Base-by-base conservation (phyloP, 164 flowering plant genomes). In the Tetrastigma voinierianum region DNA sequence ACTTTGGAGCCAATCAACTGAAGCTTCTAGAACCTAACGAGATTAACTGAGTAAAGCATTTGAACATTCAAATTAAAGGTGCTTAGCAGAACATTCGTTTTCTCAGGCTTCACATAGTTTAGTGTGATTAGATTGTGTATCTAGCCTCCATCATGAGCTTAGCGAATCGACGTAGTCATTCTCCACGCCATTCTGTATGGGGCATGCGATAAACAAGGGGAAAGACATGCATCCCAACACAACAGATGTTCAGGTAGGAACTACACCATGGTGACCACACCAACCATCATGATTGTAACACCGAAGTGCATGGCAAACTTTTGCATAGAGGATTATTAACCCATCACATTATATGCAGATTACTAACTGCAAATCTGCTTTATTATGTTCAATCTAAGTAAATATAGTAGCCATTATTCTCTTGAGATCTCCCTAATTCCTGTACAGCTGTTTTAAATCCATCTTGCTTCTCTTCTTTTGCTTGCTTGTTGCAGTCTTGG, bases 381-480 rank as follows among this genome's bases (percentile, higher is more conserved):
- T 54, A 54, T 54, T 65, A 1, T 40, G 18, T 17, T 44, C 2
- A 44, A 20, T 68, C 6, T 46, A 2, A 11, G 15, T 10, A 12
- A 25, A n/a, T 47, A 18, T 48, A 11, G 67, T 18, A 74, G 87
- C 87, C 85, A 83, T 81, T 81, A 79, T 81, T 61, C 75, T 79
- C 83, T 81, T 78, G 87, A 81, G 84, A 76, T 79, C 72, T 63
- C 32, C 79, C 77, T 74, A 60, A 64, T n/a, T n/a, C 14, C 51
- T 74, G 77, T 72, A 72, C 72, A 64, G 3, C 23, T 49, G 54
- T 52, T 46, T 62, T 66, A 24, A 17, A 66, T 24, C 55, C 16
- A 43, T 67, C 15, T 43, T 17, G 16, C 25, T 59, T 46, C 15
- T 52, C 23, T 44, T 53, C 17, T 24, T 10, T 14, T 51, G 69